Conservation (phyloP, 2,329 filamentous ascomycete genomes). For the Trichoderma asperellum region DNA sequence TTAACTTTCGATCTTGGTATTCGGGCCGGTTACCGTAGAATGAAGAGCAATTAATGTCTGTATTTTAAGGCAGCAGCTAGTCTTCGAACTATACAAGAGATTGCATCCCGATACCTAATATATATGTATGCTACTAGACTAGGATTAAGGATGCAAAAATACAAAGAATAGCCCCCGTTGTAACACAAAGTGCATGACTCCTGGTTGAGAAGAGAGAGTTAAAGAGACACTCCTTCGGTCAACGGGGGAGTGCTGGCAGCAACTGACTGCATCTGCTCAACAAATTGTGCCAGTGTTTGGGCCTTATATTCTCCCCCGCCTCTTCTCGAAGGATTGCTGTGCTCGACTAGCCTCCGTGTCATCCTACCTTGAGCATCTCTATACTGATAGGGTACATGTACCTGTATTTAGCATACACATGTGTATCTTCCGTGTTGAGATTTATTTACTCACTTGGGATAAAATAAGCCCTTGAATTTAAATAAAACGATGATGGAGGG, state of each 20-base stretch:
- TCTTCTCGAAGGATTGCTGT: background rate
- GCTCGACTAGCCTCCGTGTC: background rate
- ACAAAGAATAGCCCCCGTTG: background rate
- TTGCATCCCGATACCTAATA: background rate
- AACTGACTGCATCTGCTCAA: no score
- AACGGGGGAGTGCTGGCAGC: no score
- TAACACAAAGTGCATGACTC: background rate
- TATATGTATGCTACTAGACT: background rate
- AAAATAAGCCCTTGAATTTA: accelerated
- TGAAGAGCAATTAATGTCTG: background rate
- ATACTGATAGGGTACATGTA: background rate
- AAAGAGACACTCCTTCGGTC: no score
- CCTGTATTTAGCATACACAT: background rate
- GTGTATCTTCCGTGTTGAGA: background rate
- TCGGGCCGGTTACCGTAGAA: background rate
- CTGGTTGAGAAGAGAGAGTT: background rate
- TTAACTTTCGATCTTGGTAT: background rate
- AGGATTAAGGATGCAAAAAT: background rate
- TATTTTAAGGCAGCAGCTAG: background rate
- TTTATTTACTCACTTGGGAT: background rate
- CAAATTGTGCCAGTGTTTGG: background rate
- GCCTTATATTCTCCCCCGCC: background rate
- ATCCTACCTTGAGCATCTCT: no score
- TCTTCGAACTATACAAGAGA: background rate
- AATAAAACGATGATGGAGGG: background rate